Evolutionary conservation across 805 yeast species (phyloP).

Genomic region (Ogataea paraovalis): DNA sequence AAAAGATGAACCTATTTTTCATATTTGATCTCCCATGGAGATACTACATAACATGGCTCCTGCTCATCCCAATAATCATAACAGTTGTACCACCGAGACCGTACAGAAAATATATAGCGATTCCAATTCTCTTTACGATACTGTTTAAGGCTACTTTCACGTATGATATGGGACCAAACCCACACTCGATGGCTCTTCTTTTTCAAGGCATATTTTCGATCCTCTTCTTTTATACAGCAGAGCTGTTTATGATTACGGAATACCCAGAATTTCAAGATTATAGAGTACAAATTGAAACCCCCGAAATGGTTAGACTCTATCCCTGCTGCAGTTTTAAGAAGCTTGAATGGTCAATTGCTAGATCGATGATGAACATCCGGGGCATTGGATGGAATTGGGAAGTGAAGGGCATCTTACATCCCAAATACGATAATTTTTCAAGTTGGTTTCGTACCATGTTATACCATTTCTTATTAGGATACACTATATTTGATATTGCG

Average conservation of each 20-base stretch:
- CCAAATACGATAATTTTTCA: neutral
- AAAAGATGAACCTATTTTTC: neutral
- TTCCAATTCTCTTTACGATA: slow-evolving; percentile 8
- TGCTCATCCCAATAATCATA: slow-evolving; percentile 2
- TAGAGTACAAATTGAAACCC: slow-evolving; percentile 7
- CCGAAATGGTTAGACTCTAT: slow-evolving; percentile 5
- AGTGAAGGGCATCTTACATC: neutral
- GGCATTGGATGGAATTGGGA: slow-evolving; percentile 19
- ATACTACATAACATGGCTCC: slow-evolving; percentile 5
- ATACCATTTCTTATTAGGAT: slow-evolving; percentile 1
- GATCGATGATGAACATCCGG: slow-evolving; percentile 8
- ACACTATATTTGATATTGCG: slow-evolving; percentile 8
- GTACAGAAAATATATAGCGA: slow-evolving; percentile 10
- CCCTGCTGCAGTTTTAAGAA: slow-evolving; percentile 3
- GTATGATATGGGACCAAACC: neutral
- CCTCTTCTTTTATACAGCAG: slow-evolving; percentile 9
- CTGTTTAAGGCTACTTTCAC: slow-evolving; percentile 5
- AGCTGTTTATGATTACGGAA: slow-evolving; percentile 9
- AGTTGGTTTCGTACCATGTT: slow-evolving; percentile 2
- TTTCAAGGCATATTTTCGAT: slow-evolving; percentile 11
- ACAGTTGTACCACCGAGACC: slow-evolving; percentile 13
- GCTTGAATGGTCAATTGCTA: slow-evolving; percentile 11
- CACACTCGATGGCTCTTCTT: slow-evolving; percentile 5
- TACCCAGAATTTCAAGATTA: slow-evolving; percentile 16
- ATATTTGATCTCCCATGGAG: neutral